A percentile compares a stretch with the other conserved stretches of the same genome.
Evolutionary conservation across 306 rosid species (phyloP).

Genomic region (Citrullus colocynthis): DNA sequence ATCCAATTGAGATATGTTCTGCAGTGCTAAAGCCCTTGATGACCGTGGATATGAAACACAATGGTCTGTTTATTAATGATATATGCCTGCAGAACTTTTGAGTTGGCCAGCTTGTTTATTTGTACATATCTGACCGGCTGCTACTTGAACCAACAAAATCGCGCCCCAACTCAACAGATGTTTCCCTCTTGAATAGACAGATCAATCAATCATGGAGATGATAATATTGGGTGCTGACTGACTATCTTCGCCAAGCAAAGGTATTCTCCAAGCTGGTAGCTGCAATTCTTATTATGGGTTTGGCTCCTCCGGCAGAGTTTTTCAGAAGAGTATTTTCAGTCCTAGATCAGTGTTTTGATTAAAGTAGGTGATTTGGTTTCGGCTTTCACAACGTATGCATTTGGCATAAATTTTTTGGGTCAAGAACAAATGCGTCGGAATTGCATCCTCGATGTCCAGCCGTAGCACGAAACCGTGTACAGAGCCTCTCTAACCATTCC

Average conservation of each 20-base stretch:
- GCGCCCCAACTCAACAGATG: not conserved
- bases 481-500: constrained; percentile 46
- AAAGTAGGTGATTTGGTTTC: constrained; percentile 7
- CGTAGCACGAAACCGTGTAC: constrained; percentile 46
- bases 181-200: not conserved
- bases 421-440: constrained; percentile 30
- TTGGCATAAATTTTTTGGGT: constrained; percentile 16
- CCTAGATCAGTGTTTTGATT: not conserved
- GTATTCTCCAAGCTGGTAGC: constrained; percentile 1
- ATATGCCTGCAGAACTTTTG: not conserved
- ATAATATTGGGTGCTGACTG: not conserved
- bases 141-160: not conserved
- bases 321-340: not conserved
- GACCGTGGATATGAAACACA: not conserved
- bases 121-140: constrained; percentile 1
- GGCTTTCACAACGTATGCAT: constrained; percentile 8
- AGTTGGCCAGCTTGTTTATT: not conserved
- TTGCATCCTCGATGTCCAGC: constrained; percentile 22
- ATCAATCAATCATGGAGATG: not conserved
- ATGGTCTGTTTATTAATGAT: not conserved
- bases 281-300: constrained; percentile 1
- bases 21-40: not conserved
- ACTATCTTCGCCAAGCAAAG: not conserved
- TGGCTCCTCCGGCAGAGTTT: not conserved
- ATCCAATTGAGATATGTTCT: constrained; percentile 10